phyloP scores from a whole-genome alignment of 2,329 filamentous ascomycete species.

The Fusarium austroafricanum region DNA sequence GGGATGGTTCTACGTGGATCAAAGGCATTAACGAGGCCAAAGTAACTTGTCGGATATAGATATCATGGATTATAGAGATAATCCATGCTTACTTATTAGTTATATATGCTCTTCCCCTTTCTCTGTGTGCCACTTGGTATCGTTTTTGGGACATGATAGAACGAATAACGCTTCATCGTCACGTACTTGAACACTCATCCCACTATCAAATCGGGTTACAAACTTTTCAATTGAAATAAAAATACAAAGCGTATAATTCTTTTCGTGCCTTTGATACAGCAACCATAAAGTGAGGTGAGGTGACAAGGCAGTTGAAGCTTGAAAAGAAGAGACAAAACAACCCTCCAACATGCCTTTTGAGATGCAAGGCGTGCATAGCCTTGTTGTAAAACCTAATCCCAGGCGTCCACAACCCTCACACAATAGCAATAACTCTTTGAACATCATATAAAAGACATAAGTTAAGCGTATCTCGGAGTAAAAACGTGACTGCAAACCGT shows the following conservation, averaged over 20 bases:
- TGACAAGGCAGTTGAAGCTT: background rate
- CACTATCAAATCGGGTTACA: background rate
- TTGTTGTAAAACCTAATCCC: constrained; percentile 5
- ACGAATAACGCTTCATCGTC: background rate
- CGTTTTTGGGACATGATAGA: too few species aligned
- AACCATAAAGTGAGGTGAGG: background rate
- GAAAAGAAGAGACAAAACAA: constrained; percentile 1
- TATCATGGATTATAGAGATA: background rate
- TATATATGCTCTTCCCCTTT: background rate
- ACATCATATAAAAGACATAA: constrained; percentile 10
- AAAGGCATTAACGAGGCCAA: background rate
- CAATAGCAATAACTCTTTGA: constrained; percentile 1
- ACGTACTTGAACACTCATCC: background rate
- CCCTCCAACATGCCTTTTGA: constrained; percentile 2
- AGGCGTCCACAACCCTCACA: background rate
- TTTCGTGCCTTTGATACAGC: background rate
- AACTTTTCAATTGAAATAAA: constrained; percentile 10
- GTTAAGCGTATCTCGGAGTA: background rate
- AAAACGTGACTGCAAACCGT: constrained; percentile 4
- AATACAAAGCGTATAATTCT: constrained; percentile 20
- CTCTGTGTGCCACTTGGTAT: background rate
- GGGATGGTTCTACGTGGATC: too few species aligned
- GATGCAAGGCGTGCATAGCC: constrained; percentile 12
- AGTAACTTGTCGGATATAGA: background rate
- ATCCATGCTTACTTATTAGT: background rate